Percentiles rank a stretch among this genome's conserved stretches.
These are phyloP conservation scores for Microcyclospora pomicola DNA, from an alignment of 2,329 filamentous ascomycete genomes.

Conservation along the genomic window DNA sequence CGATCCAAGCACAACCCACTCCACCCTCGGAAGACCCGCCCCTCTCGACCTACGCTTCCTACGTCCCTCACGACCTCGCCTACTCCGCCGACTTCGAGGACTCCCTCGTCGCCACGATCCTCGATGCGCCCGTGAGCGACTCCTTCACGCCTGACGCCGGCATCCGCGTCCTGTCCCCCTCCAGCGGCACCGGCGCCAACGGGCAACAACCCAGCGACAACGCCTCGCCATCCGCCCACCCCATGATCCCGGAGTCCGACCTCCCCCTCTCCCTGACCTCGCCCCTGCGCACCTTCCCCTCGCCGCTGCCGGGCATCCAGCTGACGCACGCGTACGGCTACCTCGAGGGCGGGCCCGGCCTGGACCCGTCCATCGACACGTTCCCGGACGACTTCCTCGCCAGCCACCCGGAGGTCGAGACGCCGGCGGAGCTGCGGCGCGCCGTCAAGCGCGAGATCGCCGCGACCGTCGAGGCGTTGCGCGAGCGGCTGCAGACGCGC, in stretches of 20 bases:
- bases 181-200: no score
- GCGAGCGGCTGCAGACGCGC: slow-evolving; percentile 20
- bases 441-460: slow-evolving; percentile 21
- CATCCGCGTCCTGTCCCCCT: slow-evolving; percentile 15
- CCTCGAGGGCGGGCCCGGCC: slow-evolving; percentile 33
- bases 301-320: slow-evolving; percentile 29
- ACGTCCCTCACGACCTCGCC: slow-evolving; percentile 29
- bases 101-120: slow-evolving; percentile 26
- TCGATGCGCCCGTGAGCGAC: slow-evolving; percentile 16
- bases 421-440: slow-evolving; percentile 22
- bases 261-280: slow-evolving; percentile 32
- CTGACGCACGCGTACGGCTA: slow-evolving; percentile 35
- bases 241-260: slow-evolving; percentile 17
- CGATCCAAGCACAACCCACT: no score
- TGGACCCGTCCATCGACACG: slow-evolving; percentile 23
- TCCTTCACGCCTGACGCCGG: slow-evolving; percentile 9
- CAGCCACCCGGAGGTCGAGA: slow-evolving; percentile 22
- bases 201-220: slow-evolving; percentile 16
- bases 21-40: slow-evolving; percentile 12
- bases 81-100: slow-evolving; percentile 34
- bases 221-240: slow-evolving; percentile 15
- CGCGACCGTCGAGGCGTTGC: slow-evolving; percentile 16
- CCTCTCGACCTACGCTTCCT: slow-evolving; percentile 29
- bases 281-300: slow-evolving; percentile 28
- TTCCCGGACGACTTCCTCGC: slow-evolving; percentile 29